Conservation (phyloP, 257 asterid genomes). For the Agastache rugosa region DNA sequence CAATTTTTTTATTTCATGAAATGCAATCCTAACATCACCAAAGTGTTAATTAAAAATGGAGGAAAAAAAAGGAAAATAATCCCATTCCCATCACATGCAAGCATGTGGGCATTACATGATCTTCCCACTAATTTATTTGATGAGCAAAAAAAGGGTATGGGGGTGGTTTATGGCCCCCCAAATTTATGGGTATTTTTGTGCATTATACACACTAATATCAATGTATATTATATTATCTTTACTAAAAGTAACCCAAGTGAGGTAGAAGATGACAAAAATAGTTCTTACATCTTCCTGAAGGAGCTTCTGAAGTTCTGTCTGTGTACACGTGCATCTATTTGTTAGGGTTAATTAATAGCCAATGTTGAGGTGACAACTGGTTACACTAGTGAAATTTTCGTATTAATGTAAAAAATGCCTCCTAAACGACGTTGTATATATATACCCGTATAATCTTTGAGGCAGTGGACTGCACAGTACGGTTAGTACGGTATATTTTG, state of each 20-base stretch:
- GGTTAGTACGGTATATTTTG: no score
- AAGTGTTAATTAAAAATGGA: constrained; percentile 6
- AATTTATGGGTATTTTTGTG: constrained; percentile 32
- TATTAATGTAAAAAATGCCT: no score
- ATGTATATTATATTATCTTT: constrained; percentile 31
- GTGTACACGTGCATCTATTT: constrained; percentile 32
- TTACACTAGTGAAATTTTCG: no score
- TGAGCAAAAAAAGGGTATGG: constrained; percentile 31
- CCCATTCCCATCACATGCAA: constrained; percentile 59
- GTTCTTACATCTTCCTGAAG: constrained; percentile 13
- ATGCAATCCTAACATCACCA: not conserved
- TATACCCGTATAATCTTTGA: no score
- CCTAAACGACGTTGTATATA: no score
- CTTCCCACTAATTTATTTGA: constrained; percentile 26
- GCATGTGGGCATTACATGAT: constrained; percentile 45
- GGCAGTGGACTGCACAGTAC: no score
- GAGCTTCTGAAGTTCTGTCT: constrained; percentile 20
- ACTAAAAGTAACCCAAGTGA: constrained; percentile 26
- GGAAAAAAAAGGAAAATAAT: not conserved
- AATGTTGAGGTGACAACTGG: not conserved
- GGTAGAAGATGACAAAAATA: constrained; percentile 32
- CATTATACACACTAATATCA: constrained; percentile 31
- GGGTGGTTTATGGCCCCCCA: constrained; percentile 31
- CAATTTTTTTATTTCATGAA: not conserved
- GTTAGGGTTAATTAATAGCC: not conserved